Conservation (phyloP, 1,284 basidiomycete species). For the Malassezia globosa region DNA sequence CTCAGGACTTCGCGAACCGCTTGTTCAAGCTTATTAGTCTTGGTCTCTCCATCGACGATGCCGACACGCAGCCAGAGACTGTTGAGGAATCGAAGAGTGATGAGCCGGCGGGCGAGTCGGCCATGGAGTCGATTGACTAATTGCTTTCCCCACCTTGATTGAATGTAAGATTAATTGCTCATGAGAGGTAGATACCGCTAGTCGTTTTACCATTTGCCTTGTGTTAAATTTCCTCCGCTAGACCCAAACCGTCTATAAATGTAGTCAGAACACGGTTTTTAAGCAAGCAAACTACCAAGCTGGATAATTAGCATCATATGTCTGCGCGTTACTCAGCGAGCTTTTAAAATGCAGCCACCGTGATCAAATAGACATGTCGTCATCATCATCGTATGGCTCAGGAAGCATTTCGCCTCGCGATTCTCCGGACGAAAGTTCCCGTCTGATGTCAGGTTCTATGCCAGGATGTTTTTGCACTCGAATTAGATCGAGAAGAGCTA, state of each 20-base stretch:
- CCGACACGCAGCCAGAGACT: slow-evolving; percentile 15
- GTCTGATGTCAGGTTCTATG: slow-evolving; percentile 76
- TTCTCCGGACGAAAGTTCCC: slow-evolving; percentile 58
- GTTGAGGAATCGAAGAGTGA: slow-evolving; percentile 25
- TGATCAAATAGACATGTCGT: slow-evolving; percentile 18
- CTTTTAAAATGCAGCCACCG: too few relatives aligned
- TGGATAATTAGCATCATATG: too few relatives aligned
- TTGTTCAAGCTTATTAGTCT: slow-evolving; percentile 92
- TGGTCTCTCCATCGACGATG: slow-evolving; percentile 53
- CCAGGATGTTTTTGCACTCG: slow-evolving; percentile 75
- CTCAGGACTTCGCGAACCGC: slow-evolving; percentile 84
- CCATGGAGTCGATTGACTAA: slow-evolving; percentile 47
- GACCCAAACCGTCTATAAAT: too few relatives aligned
- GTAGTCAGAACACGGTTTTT: too few relatives aligned
- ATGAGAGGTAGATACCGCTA: too few relatives aligned
- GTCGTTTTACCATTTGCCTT: too few relatives aligned
- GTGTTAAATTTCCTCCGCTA: too few relatives aligned
- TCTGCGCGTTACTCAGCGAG: too few relatives aligned
- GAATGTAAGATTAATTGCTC: too few relatives aligned
- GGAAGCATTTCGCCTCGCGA: slow-evolving; percentile 50
- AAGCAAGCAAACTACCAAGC: too few relatives aligned
- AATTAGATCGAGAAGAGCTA: slow-evolving; percentile 86
- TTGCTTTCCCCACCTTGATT: too few relatives aligned
- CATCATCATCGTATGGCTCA: slow-evolving; percentile 38
- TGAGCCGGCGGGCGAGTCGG: slow-evolving; percentile 41